phyloP scores from a whole-genome alignment of 2,329 filamentous ascomycete genomes.

The Talaromyces sp. region DNA sequence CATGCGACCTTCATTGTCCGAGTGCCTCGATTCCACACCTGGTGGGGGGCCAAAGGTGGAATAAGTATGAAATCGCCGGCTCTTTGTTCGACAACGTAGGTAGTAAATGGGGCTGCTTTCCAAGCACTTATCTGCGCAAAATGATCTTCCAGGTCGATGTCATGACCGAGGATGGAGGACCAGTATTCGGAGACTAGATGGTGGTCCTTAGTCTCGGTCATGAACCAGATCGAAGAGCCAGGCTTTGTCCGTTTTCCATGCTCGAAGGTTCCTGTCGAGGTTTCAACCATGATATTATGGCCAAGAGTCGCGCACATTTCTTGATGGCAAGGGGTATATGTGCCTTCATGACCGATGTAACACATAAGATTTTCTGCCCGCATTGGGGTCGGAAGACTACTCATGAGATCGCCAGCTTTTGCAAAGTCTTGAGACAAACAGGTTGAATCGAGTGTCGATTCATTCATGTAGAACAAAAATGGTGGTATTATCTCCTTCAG shows the following conservation, averaged over 20 bases:
- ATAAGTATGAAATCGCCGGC: slow-evolving; percentile 91
- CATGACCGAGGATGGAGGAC: slow-evolving; percentile 85
- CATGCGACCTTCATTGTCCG: slow-evolving; percentile 96
- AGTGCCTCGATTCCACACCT: slow-evolving; percentile 97
- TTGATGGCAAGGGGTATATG: slow-evolving; percentile 88
- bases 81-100: slow-evolving; percentile 87
- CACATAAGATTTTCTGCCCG: slow-evolving; percentile 97
- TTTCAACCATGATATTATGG: slow-evolving; percentile 97
- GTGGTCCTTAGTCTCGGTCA: slow-evolving; percentile 94
- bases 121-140: slow-evolving; percentile 94
- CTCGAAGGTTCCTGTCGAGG: slow-evolving; percentile 63
- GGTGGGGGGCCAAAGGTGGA: slow-evolving; percentile 87
- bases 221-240: slow-evolving; percentile 96
- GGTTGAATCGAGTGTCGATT: slow-evolving; percentile 62
- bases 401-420: slow-evolving; percentile 89
- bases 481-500: slow-evolving; percentile 74
- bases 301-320: slow-evolving; percentile 97
- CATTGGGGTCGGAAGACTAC: slow-evolving; percentile 79
- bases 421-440: slow-evolving; percentile 59
- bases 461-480: slow-evolving; percentile 85
- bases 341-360: slow-evolving; percentile 95
- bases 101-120: slow-evolving; percentile 90
- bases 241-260: slow-evolving; percentile 68
- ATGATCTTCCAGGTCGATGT: slow-evolving; percentile 94
- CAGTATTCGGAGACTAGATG: slow-evolving; percentile 91